A percentile compares a stretch with the other conserved stretches of the same genome.
These are phyloP conservation scores for Myxozyma geophila DNA, from an alignment of 805 yeast species.

Conservation along the genomic window DNA sequence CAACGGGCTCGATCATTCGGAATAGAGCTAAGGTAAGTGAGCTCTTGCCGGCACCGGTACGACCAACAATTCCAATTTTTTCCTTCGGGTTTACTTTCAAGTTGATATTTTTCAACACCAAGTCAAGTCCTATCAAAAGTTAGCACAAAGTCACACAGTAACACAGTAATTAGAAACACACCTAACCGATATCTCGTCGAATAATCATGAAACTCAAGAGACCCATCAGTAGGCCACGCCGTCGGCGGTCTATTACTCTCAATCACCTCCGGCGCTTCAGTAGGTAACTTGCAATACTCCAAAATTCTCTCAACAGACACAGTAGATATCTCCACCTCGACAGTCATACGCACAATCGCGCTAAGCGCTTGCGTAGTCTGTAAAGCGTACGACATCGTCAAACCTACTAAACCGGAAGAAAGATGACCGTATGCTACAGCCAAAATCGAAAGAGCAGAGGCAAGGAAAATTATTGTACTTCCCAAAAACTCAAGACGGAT, in stretches of 20 bases:
- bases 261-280: constrained; percentile 80
- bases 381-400: constrained; percentile 89
- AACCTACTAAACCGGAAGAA: constrained; percentile 92
- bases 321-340: constrained; percentile 95
- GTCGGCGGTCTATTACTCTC: constrained; percentile 67
- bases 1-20: constrained; percentile 77
- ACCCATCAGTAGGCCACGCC: constrained; percentile 76
- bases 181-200: constrained; percentile 81
- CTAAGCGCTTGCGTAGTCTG: constrained; percentile 90
- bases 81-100: constrained; percentile 70
- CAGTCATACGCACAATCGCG: constrained; percentile 98
- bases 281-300: constrained; percentile 73
- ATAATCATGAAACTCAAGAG: constrained; percentile 68
- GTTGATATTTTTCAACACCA: constrained; percentile 70
- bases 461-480: constrained; percentile 79
- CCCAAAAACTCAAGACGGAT: constrained; percentile 91
- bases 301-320: constrained; percentile 93
- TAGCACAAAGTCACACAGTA: neutral
- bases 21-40: constrained; percentile 82
- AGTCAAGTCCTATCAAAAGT: constrained; percentile 55
- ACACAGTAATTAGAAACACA: neutral
- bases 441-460: constrained; percentile 79
- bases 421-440: constrained; percentile 69
- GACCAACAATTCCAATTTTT: constrained; percentile 92
- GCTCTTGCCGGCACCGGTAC: constrained; percentile 96